phyloP scores from a whole-genome alignment of 2,329 filamentous ascomycete genomes.

The Akanthomyces dipterigenus region DNA sequence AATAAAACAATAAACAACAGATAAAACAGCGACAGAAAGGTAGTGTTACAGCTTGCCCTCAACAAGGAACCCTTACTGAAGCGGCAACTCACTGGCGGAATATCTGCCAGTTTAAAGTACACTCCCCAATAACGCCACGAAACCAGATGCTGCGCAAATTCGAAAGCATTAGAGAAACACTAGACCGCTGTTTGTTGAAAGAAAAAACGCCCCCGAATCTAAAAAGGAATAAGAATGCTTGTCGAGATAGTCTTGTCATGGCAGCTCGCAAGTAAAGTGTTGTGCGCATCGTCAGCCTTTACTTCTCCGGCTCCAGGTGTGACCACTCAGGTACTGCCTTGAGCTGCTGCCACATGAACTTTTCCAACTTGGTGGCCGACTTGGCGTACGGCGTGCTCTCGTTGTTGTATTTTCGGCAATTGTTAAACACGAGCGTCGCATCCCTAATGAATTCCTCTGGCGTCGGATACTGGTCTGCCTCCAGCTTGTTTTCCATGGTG shows the following conservation, averaged over 20 bases:
- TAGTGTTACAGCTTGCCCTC: not conserved
- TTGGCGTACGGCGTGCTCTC: slow-evolving; percentile 94
- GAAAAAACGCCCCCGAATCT: too few species aligned
- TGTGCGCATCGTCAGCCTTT: slow-evolving; percentile 13
- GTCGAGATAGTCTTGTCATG: not conserved
- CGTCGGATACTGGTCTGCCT: slow-evolving; percentile 83
- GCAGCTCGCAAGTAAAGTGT: too few species aligned
- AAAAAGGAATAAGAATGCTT: not conserved
- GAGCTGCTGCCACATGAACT: slow-evolving; percentile 93
- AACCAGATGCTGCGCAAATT: not conserved
- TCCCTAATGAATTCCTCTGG: slow-evolving; percentile 92
- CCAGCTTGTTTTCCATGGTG: slow-evolving; percentile 93
- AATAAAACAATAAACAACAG: not conserved
- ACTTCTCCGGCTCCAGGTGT: slow-evolving; percentile 46
- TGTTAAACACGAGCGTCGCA: slow-evolving; percentile 83
- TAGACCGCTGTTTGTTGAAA: too few species aligned
- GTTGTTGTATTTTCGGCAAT: slow-evolving; percentile 94
- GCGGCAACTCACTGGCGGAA: not conserved
- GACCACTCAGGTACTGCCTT: slow-evolving; percentile 92
- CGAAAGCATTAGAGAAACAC: not conserved
- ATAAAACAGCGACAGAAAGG: not conserved
- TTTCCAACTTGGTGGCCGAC: slow-evolving; percentile 85
- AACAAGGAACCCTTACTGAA: not conserved
- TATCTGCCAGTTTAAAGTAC: not conserved
- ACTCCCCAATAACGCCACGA: not conserved